Percentiles rank a stretch among this genome's conserved stretches.
These are phyloP conservation scores for Cyclanthera cordifolia DNA, from an alignment of 306 rosid species.

Conservation along the genomic window DNA sequence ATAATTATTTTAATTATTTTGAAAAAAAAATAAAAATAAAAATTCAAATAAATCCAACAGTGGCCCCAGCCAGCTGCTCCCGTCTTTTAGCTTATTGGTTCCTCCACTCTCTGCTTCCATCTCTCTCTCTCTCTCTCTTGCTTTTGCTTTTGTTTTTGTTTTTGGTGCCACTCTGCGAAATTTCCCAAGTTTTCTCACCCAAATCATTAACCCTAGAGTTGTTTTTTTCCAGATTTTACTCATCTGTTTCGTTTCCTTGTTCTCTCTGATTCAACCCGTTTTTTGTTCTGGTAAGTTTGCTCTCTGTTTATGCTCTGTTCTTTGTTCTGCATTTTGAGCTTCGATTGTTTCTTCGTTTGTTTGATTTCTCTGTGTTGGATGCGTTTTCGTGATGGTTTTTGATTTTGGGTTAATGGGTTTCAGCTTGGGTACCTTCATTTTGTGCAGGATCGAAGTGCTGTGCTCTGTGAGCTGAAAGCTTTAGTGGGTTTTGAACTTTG, in stretches of 20 bases:
- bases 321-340: neutral
- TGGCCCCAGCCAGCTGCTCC: slow-evolving; percentile 16
- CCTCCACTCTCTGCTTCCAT: slow-evolving; percentile 21
- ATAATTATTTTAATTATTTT: neutral
- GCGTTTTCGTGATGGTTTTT: neutral
- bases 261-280: slow-evolving; percentile 38
- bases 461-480: slow-evolving; percentile 13
- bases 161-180: slow-evolving; percentile 23
- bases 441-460: slow-evolving; percentile 19
- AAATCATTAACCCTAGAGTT: slow-evolving; percentile 29
- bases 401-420: neutral
- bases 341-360: slow-evolving; percentile 8
- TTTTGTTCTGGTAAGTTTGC: slow-evolving; percentile 8
- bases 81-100: slow-evolving; percentile 22
- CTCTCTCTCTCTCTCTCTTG: slow-evolving; percentile 11
- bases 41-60: slow-evolving; percentile 5
- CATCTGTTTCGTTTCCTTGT: slow-evolving; percentile 10
- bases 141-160: slow-evolving; percentile 24
- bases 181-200: slow-evolving; percentile 14
- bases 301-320: slow-evolving; percentile 1
- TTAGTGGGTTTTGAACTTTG: slow-evolving; percentile 9
- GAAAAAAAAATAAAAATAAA: too few relatives aligned
- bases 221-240: slow-evolving; percentile 12
- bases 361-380: neutral
- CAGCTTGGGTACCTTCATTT: slow-evolving; percentile 30